Percentiles rank a stretch among this genome's conserved stretches.
These are phyloP conservation scores for Ensete ventricosum DNA, from an alignment of 176 grass and related monocot genomes.

Conservation along the genomic window DNA sequence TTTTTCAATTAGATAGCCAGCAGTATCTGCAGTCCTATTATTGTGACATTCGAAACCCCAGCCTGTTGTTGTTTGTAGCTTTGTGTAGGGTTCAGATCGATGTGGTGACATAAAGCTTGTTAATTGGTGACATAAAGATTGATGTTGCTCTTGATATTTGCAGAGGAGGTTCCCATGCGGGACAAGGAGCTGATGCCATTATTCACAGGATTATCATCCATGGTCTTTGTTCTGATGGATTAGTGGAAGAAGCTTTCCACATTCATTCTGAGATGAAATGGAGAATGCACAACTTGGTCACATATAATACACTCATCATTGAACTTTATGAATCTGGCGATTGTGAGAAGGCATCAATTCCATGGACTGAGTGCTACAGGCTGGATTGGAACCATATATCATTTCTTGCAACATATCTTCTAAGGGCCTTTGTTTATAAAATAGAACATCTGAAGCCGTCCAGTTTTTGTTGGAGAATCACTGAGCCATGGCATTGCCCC, in stretches of 20 bases:
- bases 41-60: constrained; percentile 80
- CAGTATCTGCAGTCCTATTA: constrained; percentile 48
- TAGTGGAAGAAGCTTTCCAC: constrained; percentile 50
- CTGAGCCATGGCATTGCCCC: constrained; percentile 51
- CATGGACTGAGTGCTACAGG: constrained; percentile 56
- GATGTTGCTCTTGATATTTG: constrained; percentile 60
- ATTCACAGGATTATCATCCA: constrained; percentile 89
- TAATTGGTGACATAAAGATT: constrained; percentile 68
- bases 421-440: constrained; percentile 78
- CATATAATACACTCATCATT: constrained; percentile 87
- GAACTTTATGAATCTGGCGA: constrained; percentile 46
- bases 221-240: constrained; percentile 69
- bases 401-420: constrained; percentile 71
- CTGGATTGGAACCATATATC: constrained; percentile 71
- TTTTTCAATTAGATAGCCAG: constrained; percentile 45
- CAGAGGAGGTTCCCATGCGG: constrained; percentile 44
- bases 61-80: constrained; percentile 74
- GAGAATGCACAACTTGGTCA: constrained; percentile 66
- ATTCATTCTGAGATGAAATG: constrained; percentile 59
- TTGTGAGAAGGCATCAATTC: constrained; percentile 42
- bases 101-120: constrained; percentile 49
- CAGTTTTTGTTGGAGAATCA: constrained; percentile 49
- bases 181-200: constrained; percentile 43
- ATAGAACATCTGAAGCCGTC: constrained; percentile 56
- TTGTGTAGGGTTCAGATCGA: constrained; percentile 55